phyloP scores from a whole-genome alignment of 306 rosid species.

The Lablab purpureus region DNA sequence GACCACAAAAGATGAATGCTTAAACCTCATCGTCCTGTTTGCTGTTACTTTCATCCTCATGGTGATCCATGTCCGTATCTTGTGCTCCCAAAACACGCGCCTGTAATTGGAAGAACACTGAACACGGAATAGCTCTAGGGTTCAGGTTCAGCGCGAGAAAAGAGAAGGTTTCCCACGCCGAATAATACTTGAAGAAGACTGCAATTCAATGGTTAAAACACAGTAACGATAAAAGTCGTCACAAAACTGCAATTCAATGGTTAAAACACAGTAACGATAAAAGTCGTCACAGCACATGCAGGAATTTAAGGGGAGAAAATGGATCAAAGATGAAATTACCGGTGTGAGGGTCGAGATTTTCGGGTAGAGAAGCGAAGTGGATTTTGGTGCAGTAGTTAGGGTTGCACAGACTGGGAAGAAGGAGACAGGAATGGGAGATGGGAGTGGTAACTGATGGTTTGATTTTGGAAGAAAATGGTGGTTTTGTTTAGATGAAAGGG shows the following conservation, averaged over 20 bases:
- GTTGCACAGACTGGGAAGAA: neutral
- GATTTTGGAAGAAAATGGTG: neutral
- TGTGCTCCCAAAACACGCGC: neutral
- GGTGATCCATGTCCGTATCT: slow-evolving; percentile 46
- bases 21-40: slow-evolving; percentile 92
- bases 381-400: neutral
- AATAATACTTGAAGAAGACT: neutral
- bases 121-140: slow-evolving; percentile 32
- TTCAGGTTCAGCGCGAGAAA: slow-evolving; percentile 40
- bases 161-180: neutral
- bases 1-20: slow-evolving; percentile 31
- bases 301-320: neutral
- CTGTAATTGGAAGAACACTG: slow-evolving; percentile 1
- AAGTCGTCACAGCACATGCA: neutral
- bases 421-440: neutral
- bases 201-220: slow-evolving; percentile 13
- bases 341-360: slow-evolving; percentile 16
- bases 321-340: slow-evolving; percentile 43
- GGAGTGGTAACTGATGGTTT: neutral
- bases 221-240: neutral
- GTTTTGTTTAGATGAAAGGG: neutral
- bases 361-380: neutral
- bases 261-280: neutral
- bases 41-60: slow-evolving; percentile 78
- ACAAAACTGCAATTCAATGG: slow-evolving; percentile 20